Percentiles rank a stretch among this genome's conserved stretches.
Evolutionary conservation across 371 early-diverging fungal species (phyloP).

Genomic region (Rhizopus stolonifer): DNA sequence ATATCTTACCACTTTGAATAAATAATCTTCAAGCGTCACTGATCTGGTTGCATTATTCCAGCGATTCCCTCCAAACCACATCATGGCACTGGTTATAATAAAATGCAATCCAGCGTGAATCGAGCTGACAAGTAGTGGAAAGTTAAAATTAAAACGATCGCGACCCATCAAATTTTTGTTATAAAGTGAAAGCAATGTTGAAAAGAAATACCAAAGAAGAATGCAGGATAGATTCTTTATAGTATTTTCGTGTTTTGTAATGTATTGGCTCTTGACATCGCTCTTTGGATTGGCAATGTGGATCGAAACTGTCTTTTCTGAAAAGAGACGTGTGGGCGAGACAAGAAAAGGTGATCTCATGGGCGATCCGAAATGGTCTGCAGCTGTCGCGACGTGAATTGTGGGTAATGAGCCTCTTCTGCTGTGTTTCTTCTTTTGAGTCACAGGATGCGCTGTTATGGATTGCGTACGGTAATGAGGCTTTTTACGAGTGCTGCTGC

Average conservation of each 20-base stretch:
- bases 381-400: conserved; percentile 7
- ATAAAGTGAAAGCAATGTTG: conserved; percentile 75
- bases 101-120: conserved; percentile 67
- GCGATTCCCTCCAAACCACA: conserved; percentile 36
- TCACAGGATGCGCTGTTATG: conserved; percentile 23
- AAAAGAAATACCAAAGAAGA: conserved; percentile 61
- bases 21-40: conserved; percentile 38
- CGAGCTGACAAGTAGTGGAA: conserved; percentile 77
- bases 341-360: conserved; percentile 6
- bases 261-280: conserved; percentile 17
- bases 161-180: conserved; percentile 74
- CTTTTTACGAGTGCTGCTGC: conserved; percentile 3
- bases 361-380: conserved; percentile 4
- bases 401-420: conserved; percentile 29
- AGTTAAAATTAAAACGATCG: conserved; percentile 71
- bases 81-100: conserved; percentile 50
- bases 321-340: conserved; percentile 12
- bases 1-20: conserved; percentile 50
- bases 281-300: conserved; percentile 26
- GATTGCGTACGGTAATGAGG: conserved; percentile 27
- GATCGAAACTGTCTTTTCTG: conserved; percentile 25
- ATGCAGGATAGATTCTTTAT: conserved; percentile 43
- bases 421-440: conserved; percentile 14
- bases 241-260: conserved; percentile 8
- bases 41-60: conserved; percentile 24